Evolutionary conservation across 148 eudicot species (phyloP).

Genomic region (Nepenthes mirabilis): DNA sequence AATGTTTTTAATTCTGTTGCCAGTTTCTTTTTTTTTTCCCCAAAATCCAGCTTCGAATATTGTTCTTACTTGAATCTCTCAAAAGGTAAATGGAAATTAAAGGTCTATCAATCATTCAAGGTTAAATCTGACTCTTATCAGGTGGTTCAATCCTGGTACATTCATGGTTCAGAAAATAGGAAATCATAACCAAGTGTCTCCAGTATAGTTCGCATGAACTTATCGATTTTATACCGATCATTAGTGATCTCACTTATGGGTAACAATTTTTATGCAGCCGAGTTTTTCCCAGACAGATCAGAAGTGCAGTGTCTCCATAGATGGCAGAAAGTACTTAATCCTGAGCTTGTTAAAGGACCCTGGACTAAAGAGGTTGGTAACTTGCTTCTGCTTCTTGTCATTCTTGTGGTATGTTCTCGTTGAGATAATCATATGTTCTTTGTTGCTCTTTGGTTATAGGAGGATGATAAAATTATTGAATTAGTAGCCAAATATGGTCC

Average conservation of each 20-base stretch:
- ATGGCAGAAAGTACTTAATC: slow-evolving; percentile 84
- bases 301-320: slow-evolving; percentile 81
- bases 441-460: slow-evolving; percentile 22
- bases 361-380: slow-evolving; percentile 62
- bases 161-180: background rate
- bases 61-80: too few relatives aligned
- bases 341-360: slow-evolving; percentile 71
- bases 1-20: too few relatives aligned
- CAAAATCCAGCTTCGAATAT: too few relatives aligned
- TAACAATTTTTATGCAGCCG: slow-evolving; percentile 37
- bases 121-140: too few relatives aligned
- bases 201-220: too few relatives aligned
- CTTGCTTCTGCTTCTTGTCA: slow-evolving; percentile 5
- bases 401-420: background rate
- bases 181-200: background rate
- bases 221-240: background rate
- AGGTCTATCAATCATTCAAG: too few relatives aligned
- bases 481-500: slow-evolving; percentile 62
- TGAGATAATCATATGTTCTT: background rate
- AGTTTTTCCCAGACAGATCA: slow-evolving; percentile 62
- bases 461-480: slow-evolving; percentile 57
- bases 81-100: too few relatives aligned
- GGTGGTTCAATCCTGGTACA: too few relatives aligned
- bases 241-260: background rate
- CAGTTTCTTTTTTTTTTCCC: too few relatives aligned